Base-by-base conservation (phyloP, 2,329 filamentous ascomycete genomes). In the Parastagonospora nodorum region DNA sequence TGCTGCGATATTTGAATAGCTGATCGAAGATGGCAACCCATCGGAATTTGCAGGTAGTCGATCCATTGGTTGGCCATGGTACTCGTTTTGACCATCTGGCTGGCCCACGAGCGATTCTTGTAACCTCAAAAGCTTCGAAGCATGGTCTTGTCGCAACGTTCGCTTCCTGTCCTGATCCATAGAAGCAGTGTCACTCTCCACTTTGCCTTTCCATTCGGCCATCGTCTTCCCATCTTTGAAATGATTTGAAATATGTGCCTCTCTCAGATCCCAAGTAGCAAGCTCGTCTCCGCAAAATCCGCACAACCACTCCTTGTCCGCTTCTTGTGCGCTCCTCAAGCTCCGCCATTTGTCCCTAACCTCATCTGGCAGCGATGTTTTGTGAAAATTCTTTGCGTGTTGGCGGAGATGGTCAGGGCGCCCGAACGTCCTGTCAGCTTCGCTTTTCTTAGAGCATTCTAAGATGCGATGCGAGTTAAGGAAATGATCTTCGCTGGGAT, bases 351-450 rank as follows among this genome's bases (percentile, higher is more conserved):
- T 45, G n/a, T 63, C 57, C 39, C 67, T 58, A 2, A 63, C 61
- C 3, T 58, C 29, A n/a, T 68, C 67, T 3, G 48, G 48, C 0
- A 73, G 36, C 1, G 56, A 57, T 0, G 60, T 51, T 29, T 55
- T 58, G 42, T 72, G 70, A 42, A 69, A 72, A 38, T 71, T 72
- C 32, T 60, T 68, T 11, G 68, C 60, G 29, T 72, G 69, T 41
- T 72, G 69, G 5, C 69, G 53, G 2, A 72, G 59, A 32, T 72
- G 68, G 35, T 72, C 69, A 1, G 69, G 69, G 15, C 70, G 51
- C 29, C 63, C 59, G 36, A 69, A 72, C 2, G 68, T 73, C 38
- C 70, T 48, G 8, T 73, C 69, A 5, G 51, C 37, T 12, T 58
- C 53, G 7, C 55, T 42, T 29, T 70, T 65, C 32, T 55, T 61